These are phyloP conservation scores for Neurospora sp. DNA, from an alignment of 495 filamentous ascomycete species.

Conservation along the genomic window DNA sequence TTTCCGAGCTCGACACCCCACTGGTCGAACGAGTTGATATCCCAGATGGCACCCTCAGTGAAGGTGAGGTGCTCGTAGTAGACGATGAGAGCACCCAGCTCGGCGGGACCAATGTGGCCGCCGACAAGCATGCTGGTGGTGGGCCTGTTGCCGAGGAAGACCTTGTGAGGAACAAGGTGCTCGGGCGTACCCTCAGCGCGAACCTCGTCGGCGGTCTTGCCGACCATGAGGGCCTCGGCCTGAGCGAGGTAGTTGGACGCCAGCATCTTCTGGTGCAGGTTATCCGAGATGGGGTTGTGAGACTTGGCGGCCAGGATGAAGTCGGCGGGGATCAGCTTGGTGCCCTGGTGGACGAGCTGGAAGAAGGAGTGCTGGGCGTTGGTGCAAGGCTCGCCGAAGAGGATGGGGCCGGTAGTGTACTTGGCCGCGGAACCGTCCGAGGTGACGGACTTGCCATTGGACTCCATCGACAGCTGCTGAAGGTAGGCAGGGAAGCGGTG, in stretches of 20 bases:
- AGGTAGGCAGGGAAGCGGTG: conserved; percentile 98
- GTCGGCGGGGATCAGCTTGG: conserved; percentile 95
- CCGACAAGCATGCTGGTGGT: conserved; percentile 91
- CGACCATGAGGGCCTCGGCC: conserved; percentile 96
- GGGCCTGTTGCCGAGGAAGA: conserved; percentile 94
- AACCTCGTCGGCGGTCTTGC: conserved; percentile 86
- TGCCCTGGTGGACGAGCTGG: conserved; percentile 97
- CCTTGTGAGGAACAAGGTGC: conserved; percentile 90
- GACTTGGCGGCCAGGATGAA: conserved; percentile 93
- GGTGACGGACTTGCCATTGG: conserved; percentile 96
- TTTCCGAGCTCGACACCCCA: conserved; percentile 99
- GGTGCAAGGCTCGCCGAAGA: conserved; percentile 97
- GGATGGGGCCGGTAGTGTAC: conserved; percentile 86
- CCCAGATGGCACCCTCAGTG: conserved; percentile 95
- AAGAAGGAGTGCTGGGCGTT: conserved; percentile 99
- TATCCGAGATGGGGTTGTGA: conserved; percentile 87
- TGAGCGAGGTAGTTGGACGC: conserved; percentile 98
- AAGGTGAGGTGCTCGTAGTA: conserved; percentile 99
- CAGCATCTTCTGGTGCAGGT: conserved; percentile 97
- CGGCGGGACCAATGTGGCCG: conserved; percentile 79
- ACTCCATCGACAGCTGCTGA: conserved; percentile 98
- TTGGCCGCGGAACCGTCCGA: conserved; percentile 84
- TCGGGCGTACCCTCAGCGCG: conserved; percentile 75
- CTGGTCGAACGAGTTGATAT: conserved; percentile 99
- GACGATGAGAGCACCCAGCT: conserved; percentile 88